Evolutionary conservation across 75 land plant genomes (phyloP).

Genomic region (Pseudotsuga menziesii): DNA sequence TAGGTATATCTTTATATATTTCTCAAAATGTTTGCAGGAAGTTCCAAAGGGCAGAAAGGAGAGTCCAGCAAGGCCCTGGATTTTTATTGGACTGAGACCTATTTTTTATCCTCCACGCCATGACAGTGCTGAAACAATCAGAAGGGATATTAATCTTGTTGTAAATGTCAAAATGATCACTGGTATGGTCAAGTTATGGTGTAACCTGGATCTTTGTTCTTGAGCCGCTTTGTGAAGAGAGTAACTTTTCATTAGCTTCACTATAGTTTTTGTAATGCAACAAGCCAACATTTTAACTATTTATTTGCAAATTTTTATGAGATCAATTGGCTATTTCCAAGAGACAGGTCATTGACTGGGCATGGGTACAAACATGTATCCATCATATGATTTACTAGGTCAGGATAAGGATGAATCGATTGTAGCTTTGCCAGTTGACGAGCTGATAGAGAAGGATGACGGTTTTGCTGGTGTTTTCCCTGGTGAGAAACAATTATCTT

Average conservation of each 20-base stretch:
- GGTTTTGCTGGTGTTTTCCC: slow-evolving; percentile 96
- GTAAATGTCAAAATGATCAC: slow-evolving; percentile 99
- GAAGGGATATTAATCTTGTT: slow-evolving; percentile 88
- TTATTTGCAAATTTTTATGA: not conserved
- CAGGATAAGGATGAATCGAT: slow-evolving; percentile 54
- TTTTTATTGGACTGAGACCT: slow-evolving; percentile 80
- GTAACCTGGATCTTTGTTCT: not conserved
- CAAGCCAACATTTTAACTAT: not conserved
- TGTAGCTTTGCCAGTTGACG: slow-evolving; percentile 67
- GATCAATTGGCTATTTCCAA: slow-evolving; percentile 85
- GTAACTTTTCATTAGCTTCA: not conserved
- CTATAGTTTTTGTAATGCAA: not conserved
- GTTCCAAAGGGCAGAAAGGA: slow-evolving; percentile 91
- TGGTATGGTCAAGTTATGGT: slow-evolving; percentile 28
- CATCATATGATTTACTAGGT: slow-evolving; percentile 80
- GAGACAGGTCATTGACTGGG: slow-evolving; percentile 89
- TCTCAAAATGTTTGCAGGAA: slow-evolving; percentile 45
- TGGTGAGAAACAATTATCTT: slow-evolving; percentile 20
- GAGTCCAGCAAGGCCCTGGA: slow-evolving; percentile 89
- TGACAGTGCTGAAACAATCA: slow-evolving; percentile 95
- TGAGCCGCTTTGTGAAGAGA: not conserved
- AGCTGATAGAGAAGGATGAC: slow-evolving; percentile 87
- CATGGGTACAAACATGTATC: slow-evolving; percentile 97
- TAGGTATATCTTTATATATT: not conserved
- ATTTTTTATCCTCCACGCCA: slow-evolving; percentile 99